Conservation (phyloP, 2,329 filamentous ascomycete genomes). For the Diaporthe sp. region DNA sequence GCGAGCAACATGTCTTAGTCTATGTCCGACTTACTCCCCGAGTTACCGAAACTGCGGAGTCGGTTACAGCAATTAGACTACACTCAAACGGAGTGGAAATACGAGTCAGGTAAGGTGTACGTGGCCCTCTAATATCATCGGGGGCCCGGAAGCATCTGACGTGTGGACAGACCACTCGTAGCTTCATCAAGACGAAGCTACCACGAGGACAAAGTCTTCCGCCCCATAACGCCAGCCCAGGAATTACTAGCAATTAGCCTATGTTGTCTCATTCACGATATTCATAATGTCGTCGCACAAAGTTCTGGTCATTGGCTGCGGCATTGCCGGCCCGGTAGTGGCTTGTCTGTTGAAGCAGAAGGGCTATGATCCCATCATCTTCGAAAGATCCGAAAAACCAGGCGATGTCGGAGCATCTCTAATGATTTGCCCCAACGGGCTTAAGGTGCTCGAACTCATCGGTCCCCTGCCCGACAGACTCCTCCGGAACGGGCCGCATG, state of each 20-base stretch:
- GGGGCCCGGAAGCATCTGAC: not conserved
- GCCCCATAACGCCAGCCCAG: too few relatives aligned
- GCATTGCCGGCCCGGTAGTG: not conserved
- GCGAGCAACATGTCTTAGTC: too few relatives aligned
- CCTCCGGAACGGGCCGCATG: not conserved
- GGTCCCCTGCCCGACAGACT: not conserved
- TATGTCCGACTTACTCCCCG: too few relatives aligned
- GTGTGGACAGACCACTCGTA: not conserved
- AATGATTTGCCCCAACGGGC: constrained; percentile 26
- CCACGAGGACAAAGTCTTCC: too few relatives aligned
- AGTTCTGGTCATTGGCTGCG: not conserved
- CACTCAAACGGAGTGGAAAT: too few relatives aligned
- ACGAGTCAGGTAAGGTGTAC: too few relatives aligned
- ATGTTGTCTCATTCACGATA: too few relatives aligned
- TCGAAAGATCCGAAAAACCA: not conserved
- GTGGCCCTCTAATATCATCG: too few relatives aligned
- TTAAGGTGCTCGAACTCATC: constrained; percentile 5
- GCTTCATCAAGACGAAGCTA: not conserved
- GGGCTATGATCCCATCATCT: constrained; percentile 18
- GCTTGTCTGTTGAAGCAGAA: not conserved
- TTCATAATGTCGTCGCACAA: not conserved
- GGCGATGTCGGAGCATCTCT: constrained; percentile 21
- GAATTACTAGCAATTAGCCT: too few relatives aligned
- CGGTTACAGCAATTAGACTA: too few relatives aligned
- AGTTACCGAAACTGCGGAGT: too few relatives aligned